These are phyloP conservation scores for Talaromyces sp. DNA, from an alignment of 2,329 filamentous ascomycete species.

Conservation along the genomic window DNA sequence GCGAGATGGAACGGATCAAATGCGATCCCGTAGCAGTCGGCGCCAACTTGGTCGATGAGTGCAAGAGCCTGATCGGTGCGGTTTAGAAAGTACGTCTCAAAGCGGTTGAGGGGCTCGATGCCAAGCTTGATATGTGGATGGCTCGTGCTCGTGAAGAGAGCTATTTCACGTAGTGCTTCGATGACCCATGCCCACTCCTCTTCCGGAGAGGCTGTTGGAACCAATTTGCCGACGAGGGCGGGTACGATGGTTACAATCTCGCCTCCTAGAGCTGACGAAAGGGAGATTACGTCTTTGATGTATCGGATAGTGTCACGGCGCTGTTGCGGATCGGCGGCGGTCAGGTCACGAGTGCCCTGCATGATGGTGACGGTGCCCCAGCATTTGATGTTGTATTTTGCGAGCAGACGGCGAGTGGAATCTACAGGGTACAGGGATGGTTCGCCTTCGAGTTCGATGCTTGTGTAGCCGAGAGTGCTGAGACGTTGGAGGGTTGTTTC, in stretches of 20 bases:
- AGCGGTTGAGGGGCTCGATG: slow-evolving; percentile 13
- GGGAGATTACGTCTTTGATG: slow-evolving; percentile 11
- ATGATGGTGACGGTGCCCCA: slow-evolving; percentile 17
- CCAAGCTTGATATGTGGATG: slow-evolving; percentile 7
- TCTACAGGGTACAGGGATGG: slow-evolving; percentile 9
- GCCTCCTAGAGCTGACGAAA: slow-evolving; percentile 10
- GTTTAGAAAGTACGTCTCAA: slow-evolving; percentile 15
- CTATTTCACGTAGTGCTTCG: slow-evolving; percentile 11
- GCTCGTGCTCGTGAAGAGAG: slow-evolving; percentile 1
- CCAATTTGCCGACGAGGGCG: slow-evolving; percentile 7
- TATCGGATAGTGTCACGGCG: slow-evolving; percentile 11
- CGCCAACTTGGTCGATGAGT: slow-evolving; percentile 2
- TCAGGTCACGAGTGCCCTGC: slow-evolving; percentile 14
- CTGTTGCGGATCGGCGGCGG: background rate
- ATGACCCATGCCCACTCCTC: slow-evolving; percentile 14
- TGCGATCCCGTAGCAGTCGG: slow-evolving; percentile 5
- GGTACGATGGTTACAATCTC: slow-evolving; percentile 14
- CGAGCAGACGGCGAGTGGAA: background rate
- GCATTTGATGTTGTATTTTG: slow-evolving; percentile 17
- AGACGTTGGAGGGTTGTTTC: slow-evolving; percentile 12
- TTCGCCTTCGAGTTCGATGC: slow-evolving; percentile 17
- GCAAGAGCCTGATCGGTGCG: slow-evolving; percentile 11
- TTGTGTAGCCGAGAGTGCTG: slow-evolving; percentile 12
- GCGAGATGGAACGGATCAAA: slow-evolving; percentile 16
- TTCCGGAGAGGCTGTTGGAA: background rate